Percentiles rank a stretch among this genome's conserved stretches.
Conservation (phyloP, 2,329 filamentous ascomycete genomes). For the Fusarium algeriense region DNA sequence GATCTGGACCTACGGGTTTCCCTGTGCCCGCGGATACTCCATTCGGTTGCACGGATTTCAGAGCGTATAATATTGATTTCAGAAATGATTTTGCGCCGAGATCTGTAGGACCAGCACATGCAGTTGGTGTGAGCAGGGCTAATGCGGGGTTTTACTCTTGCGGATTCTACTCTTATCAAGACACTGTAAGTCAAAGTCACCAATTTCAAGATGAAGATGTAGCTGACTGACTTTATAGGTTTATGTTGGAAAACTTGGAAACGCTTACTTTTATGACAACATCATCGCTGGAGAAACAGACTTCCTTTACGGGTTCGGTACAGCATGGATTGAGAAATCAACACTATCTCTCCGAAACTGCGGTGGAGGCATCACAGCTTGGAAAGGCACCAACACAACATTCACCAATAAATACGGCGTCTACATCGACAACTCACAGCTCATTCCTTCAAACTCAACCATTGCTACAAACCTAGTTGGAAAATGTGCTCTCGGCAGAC, state of each 20-base stretch:
- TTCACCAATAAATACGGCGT: constrained; percentile 75
- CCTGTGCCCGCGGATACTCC: constrained; percentile 70
- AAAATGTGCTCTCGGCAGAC: constrained; percentile 70
- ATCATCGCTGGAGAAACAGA: constrained; percentile 75
- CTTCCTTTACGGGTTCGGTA: constrained; percentile 77
- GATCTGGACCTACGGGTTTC: constrained; percentile 71
- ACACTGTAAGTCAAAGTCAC: constrained; percentile 62
- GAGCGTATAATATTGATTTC: constrained; percentile 76
- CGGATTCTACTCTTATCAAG: constrained; percentile 75
- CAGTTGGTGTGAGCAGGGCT: constrained; percentile 70
- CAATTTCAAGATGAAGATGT: accelerated
- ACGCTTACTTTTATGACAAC: constrained; percentile 72
- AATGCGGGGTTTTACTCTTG: constrained; percentile 77
- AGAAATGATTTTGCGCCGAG: constrained; percentile 67
- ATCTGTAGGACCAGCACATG: constrained; percentile 68
- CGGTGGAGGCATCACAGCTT: constrained; percentile 75
- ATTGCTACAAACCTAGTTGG: constrained; percentile 54
- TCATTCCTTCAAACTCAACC: constrained; percentile 66
- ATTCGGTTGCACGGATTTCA: constrained; percentile 72
- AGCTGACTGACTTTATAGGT: constrained; percentile 52
- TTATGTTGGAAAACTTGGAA: constrained; percentile 75
- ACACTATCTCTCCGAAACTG: constrained; percentile 68
- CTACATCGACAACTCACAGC: constrained; percentile 68
- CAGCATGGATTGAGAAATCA: constrained; percentile 69
- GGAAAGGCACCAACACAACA: constrained; percentile 74